phyloP scores from a whole-genome alignment of 305 asterid species.

The Fraxinus angustifolia region DNA sequence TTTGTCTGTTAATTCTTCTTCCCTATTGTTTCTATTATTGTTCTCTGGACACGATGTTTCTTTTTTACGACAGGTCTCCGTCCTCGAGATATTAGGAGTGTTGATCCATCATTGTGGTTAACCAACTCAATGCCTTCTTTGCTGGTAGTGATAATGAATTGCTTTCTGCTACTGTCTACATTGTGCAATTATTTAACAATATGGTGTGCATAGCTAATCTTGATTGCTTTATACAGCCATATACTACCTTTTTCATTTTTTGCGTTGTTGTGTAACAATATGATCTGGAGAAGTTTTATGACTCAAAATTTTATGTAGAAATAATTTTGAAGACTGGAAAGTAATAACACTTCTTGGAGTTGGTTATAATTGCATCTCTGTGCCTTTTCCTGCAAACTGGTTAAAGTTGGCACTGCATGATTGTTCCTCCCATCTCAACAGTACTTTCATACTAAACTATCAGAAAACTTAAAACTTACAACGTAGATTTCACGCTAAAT shows the following conservation, averaged over 20 bases:
- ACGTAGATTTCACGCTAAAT: conserved; percentile 11
- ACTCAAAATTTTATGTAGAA: conserved; percentile 5
- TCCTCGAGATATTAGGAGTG: conserved; percentile 96
- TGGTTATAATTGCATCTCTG: conserved; percentile 12
- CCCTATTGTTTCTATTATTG: conserved; percentile 4
- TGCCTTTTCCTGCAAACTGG: not conserved
- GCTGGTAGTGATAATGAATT: conserved; percentile 46
- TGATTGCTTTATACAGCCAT: not conserved
- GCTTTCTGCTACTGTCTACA: not conserved
- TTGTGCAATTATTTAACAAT: conserved; percentile 4
- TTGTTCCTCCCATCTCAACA: conserved; percentile 12
- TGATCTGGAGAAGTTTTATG: not conserved
- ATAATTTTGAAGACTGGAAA: conserved; percentile 9
- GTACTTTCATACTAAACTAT: conserved; percentile 6
- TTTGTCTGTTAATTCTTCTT: not conserved
- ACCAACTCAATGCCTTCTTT: conserved; percentile 95
- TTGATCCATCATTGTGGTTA: conserved; percentile 97
- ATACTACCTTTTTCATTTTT: not conserved
- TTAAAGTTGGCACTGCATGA: conserved; percentile 17
- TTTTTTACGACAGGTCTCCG: conserved; percentile 59
- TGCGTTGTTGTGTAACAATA: not conserved
- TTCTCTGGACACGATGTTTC: conserved; percentile 16
- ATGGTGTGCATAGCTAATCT: not conserved
- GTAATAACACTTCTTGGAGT: conserved; percentile 13
- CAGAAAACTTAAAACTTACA: conserved; percentile 7